phyloP scores from a whole-genome alignment of 306 rosid genomes.

The Malus orientalis region DNA sequence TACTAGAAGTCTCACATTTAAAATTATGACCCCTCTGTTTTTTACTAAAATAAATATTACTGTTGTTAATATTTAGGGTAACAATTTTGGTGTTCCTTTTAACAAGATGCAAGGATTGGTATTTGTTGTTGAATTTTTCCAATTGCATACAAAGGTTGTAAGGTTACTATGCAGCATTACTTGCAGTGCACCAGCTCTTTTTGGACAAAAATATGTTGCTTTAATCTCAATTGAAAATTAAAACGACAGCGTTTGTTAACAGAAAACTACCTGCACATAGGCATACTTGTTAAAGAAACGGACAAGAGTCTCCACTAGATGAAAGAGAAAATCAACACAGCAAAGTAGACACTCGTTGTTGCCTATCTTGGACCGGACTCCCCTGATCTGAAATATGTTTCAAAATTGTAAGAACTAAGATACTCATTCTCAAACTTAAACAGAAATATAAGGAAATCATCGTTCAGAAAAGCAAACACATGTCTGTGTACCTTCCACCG shows the following conservation, averaged over 20 bases:
- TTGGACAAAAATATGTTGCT: not conserved
- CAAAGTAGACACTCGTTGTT: slow-evolving; percentile 90
- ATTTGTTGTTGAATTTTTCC: not conserved
- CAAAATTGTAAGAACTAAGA: not conserved
- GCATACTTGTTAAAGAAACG: slow-evolving; percentile 98
- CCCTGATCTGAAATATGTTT: slow-evolving; percentile 62
- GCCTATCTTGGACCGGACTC: slow-evolving; percentile 89
- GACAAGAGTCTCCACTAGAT: slow-evolving; percentile 95
- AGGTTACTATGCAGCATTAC: not conserved
- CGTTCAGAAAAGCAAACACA: not conserved
- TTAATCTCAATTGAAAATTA: not conserved
- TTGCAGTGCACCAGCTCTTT: not conserved
- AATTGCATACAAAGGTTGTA: not conserved
- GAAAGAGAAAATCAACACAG: slow-evolving; percentile 93
- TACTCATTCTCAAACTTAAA: not conserved
- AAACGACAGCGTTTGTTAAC: not conserved
- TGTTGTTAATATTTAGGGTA: not conserved
- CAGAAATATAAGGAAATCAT: slow-evolving; percentile 5
- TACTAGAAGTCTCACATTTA: not conserved
- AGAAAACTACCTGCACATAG: slow-evolving; percentile 72
- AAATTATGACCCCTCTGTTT: not conserved
- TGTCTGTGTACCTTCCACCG: slow-evolving; percentile 72
- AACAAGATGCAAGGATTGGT: not conserved
- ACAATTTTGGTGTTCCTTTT: not conserved
- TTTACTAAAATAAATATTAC: not conserved